These are phyloP conservation scores for Fistulifera pelliculosa DNA, from an alignment of 108 stramenopile species.

Conservation along the genomic window DNA sequence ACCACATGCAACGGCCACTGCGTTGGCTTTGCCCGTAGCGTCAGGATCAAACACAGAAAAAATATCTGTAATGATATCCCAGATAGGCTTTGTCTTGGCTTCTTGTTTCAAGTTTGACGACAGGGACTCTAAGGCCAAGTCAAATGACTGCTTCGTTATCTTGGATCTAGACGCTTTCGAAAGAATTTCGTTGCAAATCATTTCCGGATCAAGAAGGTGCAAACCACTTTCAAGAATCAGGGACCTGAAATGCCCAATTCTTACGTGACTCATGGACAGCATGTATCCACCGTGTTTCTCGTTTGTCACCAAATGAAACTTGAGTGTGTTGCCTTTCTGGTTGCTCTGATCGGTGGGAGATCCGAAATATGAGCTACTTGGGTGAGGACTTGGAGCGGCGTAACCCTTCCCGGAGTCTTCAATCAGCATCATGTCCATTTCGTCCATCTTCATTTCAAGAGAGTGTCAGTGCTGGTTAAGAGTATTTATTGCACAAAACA, in stretches of 20 bases:
- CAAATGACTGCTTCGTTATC: conserved; percentile 13
- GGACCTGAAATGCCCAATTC: conserved; percentile 57
- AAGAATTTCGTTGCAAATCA: conserved; percentile 63
- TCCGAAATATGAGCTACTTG: conserved; percentile 11
- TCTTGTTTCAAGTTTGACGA: no score
- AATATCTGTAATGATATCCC: conserved; percentile 49
- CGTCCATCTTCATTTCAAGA: conserved; percentile 27
- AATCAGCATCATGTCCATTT: conserved; percentile 51
- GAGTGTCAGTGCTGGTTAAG: neutral
- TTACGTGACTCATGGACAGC: conserved; percentile 62
- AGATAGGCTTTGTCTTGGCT: no score
- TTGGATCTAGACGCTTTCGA: conserved; percentile 41
- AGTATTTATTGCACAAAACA: neutral
- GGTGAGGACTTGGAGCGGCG: neutral
- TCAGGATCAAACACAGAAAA: conserved; percentile 74
- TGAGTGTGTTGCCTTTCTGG: conserved; percentile 26
- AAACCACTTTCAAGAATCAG: conserved; percentile 74
- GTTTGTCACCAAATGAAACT: conserved; percentile 60
- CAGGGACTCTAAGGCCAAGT: no score
- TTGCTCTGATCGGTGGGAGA: conserved; percentile 16
- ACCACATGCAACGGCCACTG: conserved; percentile 74
- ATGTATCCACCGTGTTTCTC: conserved; percentile 59
- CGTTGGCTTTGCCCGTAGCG: conserved; percentile 43
- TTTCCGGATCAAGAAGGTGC: conserved; percentile 42
- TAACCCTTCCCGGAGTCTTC: conserved; percentile 38